Conservation (phyloP, 768 basidiomycete species). For the Fomitopsis serialis region DNA sequence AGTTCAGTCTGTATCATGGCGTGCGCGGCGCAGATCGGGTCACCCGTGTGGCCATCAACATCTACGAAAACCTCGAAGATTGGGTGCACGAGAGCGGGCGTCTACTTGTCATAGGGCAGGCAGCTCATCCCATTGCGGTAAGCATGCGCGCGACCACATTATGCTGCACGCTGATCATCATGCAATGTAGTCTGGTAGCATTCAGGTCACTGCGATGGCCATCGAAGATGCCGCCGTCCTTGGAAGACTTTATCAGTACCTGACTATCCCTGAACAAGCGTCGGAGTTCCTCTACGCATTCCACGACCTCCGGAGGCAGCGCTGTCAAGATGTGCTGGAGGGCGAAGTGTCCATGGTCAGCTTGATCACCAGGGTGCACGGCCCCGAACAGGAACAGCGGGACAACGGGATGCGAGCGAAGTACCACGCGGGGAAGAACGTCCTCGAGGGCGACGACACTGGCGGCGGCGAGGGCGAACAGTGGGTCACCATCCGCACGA, state of each 20-base stretch:
- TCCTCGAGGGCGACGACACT: conserved; percentile 14
- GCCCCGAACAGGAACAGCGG: conserved; percentile 17
- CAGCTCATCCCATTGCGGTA: conserved; percentile 33
- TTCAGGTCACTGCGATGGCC: conserved; percentile 30
- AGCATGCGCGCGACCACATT: not conserved
- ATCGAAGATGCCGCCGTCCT: conserved; percentile 36
- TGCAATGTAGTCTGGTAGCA: conserved; percentile 22
- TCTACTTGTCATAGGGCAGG: conserved; percentile 29
- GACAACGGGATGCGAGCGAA: conserved; percentile 20
- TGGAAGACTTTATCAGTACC: conserved; percentile 32
- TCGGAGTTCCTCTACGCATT: conserved; percentile 27
- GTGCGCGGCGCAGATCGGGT: conserved; percentile 1
- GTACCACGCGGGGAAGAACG: conserved; percentile 14
- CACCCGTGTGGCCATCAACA: conserved; percentile 15
- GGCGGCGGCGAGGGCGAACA: conserved; percentile 3
- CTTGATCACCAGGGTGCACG: conserved; percentile 16
- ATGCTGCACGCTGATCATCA: not conserved
- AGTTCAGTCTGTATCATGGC: not conserved
- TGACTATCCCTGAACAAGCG: conserved; percentile 24
- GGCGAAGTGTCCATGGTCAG: conserved; percentile 17
- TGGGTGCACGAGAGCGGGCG: conserved; percentile 28
- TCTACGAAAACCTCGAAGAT: conserved; percentile 22
- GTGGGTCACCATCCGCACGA: conserved; percentile 25
- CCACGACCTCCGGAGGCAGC: conserved; percentile 29
- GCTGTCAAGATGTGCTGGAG: conserved; percentile 20